Evolutionary conservation across 306 rosid genomes (phyloP), one percentile per base, ranked within the genome.

Genomic region (Macrotyloma uniflorum): DNA sequence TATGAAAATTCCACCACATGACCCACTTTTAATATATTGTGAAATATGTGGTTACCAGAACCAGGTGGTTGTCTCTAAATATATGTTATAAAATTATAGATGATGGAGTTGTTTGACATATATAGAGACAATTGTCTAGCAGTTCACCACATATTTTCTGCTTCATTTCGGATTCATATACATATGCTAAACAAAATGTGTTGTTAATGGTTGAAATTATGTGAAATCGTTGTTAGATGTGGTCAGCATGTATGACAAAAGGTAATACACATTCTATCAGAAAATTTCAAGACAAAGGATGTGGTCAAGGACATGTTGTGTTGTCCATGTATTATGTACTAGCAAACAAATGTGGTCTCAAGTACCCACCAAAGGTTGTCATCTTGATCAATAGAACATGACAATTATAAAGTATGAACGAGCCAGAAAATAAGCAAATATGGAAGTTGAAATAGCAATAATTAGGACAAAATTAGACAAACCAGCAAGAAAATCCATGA

Each of bases 261-360:
- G n/a, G 49, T 11, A 40, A 75, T 43, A 14, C 19, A 14, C 15
- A 32, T 79, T 47, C 58, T 42, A 38, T 85, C 30, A 67, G 24
- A 80, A 59, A 67, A 26, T 46, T 61, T 75, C n/a, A 46, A 77
- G 82, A 77, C 74, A 82, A 79, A 57, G 65, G 79, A 2, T 57
- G 75, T 67, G 42, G 87, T 83, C 81, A 80, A 83, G 80, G 57
- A 79, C 72, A 82, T 66, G 68, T 64, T 86, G 19, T 75, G 72
- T 75, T 70, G 75, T 77, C 84, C 83, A 33, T 65, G 75, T 67
- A 87, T 81, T 72, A 63, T 65, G 80, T 77, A 62, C 81, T 83
- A 86, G 4, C 69, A 77, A 86, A 86, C 87, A 86, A 86, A 80
- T 72, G 6, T 73, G 87, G 87, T 83, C 85, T 77, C 62, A 67